Conservation (phyloP, 306 rosid genomes). For the Echinosophora koreensis region DNA sequence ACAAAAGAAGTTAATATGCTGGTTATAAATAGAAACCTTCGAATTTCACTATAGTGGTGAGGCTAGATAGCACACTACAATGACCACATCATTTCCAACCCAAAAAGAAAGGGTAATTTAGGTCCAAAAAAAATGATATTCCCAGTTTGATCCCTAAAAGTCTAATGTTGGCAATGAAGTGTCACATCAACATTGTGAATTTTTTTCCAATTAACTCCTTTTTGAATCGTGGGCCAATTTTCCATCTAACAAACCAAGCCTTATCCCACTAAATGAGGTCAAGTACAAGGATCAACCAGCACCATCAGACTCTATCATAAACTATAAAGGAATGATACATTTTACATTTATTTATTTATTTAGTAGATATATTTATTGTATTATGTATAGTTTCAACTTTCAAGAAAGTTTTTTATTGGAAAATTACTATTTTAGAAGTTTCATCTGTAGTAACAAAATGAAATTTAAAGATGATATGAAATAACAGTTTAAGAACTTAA, state of each 20-base stretch:
- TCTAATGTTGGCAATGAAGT: not conserved
- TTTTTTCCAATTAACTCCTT: not conserved
- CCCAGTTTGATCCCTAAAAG: slow-evolving; percentile 22
- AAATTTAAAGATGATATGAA: slow-evolving; percentile 6
- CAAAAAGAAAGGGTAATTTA: not conserved
- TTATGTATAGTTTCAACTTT: not conserved
- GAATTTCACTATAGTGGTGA: not conserved
- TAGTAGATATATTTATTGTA: not conserved
- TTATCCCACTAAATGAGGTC: slow-evolving; percentile 2
- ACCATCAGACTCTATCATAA: not conserved
- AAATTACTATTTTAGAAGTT: slow-evolving; percentile 16
- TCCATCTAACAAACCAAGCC: slow-evolving; percentile 21
- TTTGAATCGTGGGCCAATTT: not conserved
- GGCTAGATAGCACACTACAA: slow-evolving; percentile 19
- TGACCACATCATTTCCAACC: not conserved
- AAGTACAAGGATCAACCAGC: slow-evolving; percentile 1
- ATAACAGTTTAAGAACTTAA: not conserved
- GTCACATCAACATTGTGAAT: not conserved
- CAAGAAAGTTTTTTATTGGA: not conserved
- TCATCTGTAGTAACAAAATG: not conserved
- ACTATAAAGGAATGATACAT: slow-evolving; percentile 1
- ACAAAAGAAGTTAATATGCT: slow-evolving; percentile 19
- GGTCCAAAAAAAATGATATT: not conserved
- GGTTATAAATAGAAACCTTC: not conserved
- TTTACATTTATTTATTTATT: not conserved